Evolutionary conservation across 345 rosid species (phyloP).

Genomic region (Sonneratia caseolaris): DNA sequence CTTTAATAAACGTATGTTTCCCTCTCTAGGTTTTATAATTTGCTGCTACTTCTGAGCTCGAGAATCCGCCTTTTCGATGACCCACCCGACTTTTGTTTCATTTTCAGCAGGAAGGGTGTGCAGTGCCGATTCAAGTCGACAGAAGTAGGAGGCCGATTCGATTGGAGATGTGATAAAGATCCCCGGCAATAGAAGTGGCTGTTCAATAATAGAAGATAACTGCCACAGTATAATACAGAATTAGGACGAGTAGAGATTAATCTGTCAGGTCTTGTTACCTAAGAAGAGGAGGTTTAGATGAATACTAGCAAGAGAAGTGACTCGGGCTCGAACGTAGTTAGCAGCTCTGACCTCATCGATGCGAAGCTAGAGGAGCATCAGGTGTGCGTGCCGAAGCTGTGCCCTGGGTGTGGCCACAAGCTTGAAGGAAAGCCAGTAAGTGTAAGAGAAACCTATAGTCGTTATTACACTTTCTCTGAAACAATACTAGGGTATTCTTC

Average conservation of each 20-base stretch:
- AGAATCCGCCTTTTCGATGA: neutral
- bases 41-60: neutral
- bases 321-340: conserved; percentile 33
- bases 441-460: neutral
- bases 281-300: neutral
- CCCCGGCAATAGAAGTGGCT: neutral
- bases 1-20: neutral
- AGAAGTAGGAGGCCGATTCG: neutral
- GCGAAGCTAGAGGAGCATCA: conserved; percentile 93
- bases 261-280: neutral
- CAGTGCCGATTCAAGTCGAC: neutral
- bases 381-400: conserved; percentile 79
- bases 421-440: conserved; percentile 90
- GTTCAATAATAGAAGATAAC: neutral
- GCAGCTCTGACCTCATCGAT: conserved; percentile 46
- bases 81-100: too few relatives aligned
- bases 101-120: neutral
- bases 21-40: neutral
- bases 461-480: neutral
- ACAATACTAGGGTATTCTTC: neutral
- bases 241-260: neutral
- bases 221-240: too few relatives aligned
- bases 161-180: too few relatives aligned
- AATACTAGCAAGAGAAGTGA: conserved; percentile 16
- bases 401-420: conserved; percentile 93